These are phyloP conservation scores for Juglanconis juglandina DNA, from an alignment of 2,329 filamentous ascomycete genomes.

Conservation along the genomic window DNA sequence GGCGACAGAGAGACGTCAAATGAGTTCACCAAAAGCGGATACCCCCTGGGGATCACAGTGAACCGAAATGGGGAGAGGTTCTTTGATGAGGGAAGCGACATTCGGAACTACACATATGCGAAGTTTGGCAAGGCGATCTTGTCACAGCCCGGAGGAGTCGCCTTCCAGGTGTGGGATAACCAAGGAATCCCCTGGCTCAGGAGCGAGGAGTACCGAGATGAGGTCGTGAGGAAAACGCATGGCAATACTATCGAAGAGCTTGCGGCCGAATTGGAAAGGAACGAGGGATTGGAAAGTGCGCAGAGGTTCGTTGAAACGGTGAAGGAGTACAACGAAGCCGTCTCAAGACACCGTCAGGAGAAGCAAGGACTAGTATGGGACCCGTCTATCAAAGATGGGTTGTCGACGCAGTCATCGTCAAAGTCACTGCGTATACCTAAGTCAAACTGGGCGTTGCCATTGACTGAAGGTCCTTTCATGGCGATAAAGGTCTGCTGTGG, in stretches of 20 bases:
- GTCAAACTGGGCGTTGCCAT: constrained; percentile 62
- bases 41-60: constrained; percentile 63
- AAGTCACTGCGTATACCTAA: constrained; percentile 49
- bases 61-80: constrained; percentile 58
- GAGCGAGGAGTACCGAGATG: constrained; percentile 59
- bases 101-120: constrained; percentile 67
- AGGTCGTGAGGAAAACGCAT: constrained; percentile 50
- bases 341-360: constrained; percentile 42
- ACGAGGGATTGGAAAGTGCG: constrained; percentile 43
- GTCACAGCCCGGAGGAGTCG: constrained; percentile 52
- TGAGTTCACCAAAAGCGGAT: constrained; percentile 66
- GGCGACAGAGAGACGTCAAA: constrained; percentile 61
- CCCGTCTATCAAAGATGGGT: constrained; percentile 57
- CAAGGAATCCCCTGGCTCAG: constrained; percentile 50
- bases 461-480: constrained; percentile 55
- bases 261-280: constrained; percentile 43
- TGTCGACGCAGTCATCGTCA: constrained; percentile 54
- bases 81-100: constrained; percentile 63
- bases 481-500: constrained; percentile 64
- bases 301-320: constrained; percentile 50
- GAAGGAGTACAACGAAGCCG: constrained; percentile 55
- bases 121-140: constrained; percentile 62
- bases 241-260: constrained; percentile 53
- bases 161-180: constrained; percentile 64
- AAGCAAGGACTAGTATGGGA: constrained; percentile 49